These are phyloP conservation scores for Fusarium cicatricum DNA, from an alignment of 2,329 filamentous ascomycete species.

Conservation along the genomic window DNA sequence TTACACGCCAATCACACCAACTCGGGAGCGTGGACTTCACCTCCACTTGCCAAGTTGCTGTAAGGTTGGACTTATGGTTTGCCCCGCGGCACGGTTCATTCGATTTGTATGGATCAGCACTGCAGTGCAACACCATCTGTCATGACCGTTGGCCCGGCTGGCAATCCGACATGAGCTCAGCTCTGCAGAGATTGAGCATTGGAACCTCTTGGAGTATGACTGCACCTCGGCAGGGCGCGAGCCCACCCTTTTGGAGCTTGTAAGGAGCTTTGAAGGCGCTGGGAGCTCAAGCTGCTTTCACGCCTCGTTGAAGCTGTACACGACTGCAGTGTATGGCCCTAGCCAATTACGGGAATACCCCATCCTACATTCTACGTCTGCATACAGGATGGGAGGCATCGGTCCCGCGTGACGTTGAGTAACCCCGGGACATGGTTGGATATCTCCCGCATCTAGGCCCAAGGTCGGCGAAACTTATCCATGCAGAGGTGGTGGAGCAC, in stretches of 20 bases:
- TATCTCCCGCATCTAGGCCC: conserved; percentile 1
- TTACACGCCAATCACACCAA: conserved; percentile 19
- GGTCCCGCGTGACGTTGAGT: conserved; percentile 28
- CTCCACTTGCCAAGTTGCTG: conserved; percentile 7
- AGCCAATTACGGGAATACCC: conserved; percentile 28
- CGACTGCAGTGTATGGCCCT: conserved; percentile 13
- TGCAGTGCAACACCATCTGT: conserved; percentile 23
- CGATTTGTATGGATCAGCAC: conserved; percentile 8
- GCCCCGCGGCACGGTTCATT: conserved; percentile 4
- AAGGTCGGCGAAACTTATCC: conserved; percentile 16
- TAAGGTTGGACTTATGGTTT: background rate
- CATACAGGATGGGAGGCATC: conserved; percentile 36
- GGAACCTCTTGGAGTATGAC: background rate
- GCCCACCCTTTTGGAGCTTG: conserved; percentile 8
- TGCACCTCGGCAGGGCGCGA: conserved; percentile 30
- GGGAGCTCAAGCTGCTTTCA: conserved; percentile 18
- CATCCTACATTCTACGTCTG: conserved; percentile 18
- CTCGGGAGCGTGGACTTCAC: conserved; percentile 11
- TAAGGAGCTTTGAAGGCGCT: background rate
- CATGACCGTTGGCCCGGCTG: background rate
- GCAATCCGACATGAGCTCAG: background rate
- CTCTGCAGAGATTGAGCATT: conserved; percentile 3
- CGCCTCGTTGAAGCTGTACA: conserved; percentile 9
- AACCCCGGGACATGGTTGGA: conserved; percentile 24
- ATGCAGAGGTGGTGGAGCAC: conserved; percentile 30